These are phyloP conservation scores for Camelina laxa DNA, from an alignment of 345 rosid genomes.

Conservation along the genomic window DNA sequence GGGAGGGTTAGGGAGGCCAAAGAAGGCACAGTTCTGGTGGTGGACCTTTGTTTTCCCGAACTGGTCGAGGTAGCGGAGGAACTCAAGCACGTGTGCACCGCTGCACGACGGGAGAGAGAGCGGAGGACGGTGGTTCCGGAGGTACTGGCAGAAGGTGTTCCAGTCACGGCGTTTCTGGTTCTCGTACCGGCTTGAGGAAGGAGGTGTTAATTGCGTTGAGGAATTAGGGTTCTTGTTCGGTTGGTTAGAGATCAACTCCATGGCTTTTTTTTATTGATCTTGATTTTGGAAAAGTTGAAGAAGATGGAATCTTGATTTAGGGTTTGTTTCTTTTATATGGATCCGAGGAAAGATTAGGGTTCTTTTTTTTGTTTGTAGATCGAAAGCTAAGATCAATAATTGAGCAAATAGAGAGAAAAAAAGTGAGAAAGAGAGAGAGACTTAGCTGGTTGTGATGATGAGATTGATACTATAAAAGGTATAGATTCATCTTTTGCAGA, in stretches of 20 bases:
- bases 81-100: conserved; percentile 51
- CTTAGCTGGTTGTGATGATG: conserved; percentile 32
- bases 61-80: conserved; percentile 47
- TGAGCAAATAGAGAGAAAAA: conserved; percentile 17
- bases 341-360: conserved; percentile 34
- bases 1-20: conserved; percentile 46
- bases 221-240: conserved; percentile 40
- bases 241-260: conserved; percentile 54
- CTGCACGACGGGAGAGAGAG: conserved; percentile 46
- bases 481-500: conserved; percentile 33
- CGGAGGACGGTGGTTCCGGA: conserved; percentile 49
- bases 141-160: conserved; percentile 50
- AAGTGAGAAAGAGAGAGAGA: conserved; percentile 8
- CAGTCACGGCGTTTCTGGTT: conserved; percentile 51
- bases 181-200: conserved; percentile 53
- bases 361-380: conserved; percentile 33
- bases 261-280: conserved; percentile 17
- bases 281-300: conserved; percentile 18
- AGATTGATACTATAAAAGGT: conserved; percentile 32
- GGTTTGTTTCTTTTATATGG: conserved; percentile 26
- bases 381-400: conserved; percentile 6
- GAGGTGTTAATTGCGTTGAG: conserved; percentile 32
- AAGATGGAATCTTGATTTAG: conserved; percentile 33
- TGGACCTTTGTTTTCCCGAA: conserved; percentile 49
- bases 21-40: conserved; percentile 42